phyloP scores from a whole-genome alignment of 192 early-diverging fungal species.

The Coemansia sp. region DNA sequence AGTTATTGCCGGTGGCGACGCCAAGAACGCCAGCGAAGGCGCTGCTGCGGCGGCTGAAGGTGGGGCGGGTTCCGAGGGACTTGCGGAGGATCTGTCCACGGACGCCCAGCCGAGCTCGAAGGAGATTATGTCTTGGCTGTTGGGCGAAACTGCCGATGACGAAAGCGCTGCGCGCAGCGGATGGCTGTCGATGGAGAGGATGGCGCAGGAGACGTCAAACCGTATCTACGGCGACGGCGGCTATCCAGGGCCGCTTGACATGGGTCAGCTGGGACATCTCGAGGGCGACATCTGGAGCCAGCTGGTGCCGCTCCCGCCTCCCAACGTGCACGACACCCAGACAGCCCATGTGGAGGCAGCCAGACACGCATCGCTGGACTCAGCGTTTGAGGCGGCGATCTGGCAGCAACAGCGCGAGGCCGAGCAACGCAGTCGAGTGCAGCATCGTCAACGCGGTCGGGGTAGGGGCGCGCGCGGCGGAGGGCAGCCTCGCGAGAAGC shows the following conservation, averaged over 20 bases:
- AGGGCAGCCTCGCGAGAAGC: constrained; percentile 34
- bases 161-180: constrained; percentile 29
- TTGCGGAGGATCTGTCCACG: constrained; percentile 36
- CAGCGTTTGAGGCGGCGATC: constrained; percentile 28
- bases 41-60: constrained; percentile 22
- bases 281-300: constrained; percentile 27
- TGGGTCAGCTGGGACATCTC: constrained; percentile 6
- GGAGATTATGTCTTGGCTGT: constrained; percentile 81
- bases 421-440: constrained; percentile 17
- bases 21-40: constrained; percentile 51
- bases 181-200: constrained; percentile 34
- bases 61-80: constrained; percentile 4
- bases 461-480: constrained; percentile 33
- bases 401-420: constrained; percentile 25
- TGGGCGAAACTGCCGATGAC: constrained; percentile 65
- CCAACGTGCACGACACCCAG: constrained; percentile 6
- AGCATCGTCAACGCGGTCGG: constrained; percentile 26
- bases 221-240: constrained; percentile 35
- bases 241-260: constrained; percentile 30
- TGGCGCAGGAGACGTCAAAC: constrained; percentile 46
- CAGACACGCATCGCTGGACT: constrained; percentile 9
- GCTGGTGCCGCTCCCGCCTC: constrained; percentile 38
- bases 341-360: neutral
- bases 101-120: constrained; percentile 80
- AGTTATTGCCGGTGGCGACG: constrained; percentile 89